Conservation (phyloP, 305 asterid genomes). For the Fraxinus paxiana region DNA sequence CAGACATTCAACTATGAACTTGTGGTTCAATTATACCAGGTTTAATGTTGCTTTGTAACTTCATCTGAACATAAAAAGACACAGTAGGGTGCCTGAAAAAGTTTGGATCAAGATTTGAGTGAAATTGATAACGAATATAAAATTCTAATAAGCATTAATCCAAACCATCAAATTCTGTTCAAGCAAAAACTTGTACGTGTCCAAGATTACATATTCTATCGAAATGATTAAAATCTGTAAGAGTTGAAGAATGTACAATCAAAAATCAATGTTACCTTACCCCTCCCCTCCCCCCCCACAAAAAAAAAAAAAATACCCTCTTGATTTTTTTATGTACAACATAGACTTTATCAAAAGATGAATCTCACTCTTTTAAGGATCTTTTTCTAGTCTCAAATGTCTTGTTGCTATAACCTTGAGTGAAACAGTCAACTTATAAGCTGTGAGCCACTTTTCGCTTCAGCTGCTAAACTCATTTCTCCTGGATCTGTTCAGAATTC, state of each 20-base stretch:
- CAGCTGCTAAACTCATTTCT: neutral
- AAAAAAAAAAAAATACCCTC: no score
- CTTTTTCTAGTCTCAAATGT: neutral
- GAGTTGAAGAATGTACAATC: slow-evolving; percentile 42
- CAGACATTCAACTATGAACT: neutral
- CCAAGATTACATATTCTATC: neutral
- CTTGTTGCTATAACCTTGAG: neutral
- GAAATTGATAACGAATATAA: neutral
- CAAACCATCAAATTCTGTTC: neutral
- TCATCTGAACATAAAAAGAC: neutral
- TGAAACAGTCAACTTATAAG: neutral
- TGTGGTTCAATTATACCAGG: neutral
- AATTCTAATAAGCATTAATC: neutral
- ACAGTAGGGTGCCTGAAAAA: neutral
- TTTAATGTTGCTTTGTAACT: neutral
- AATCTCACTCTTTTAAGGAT: slow-evolving; percentile 16
- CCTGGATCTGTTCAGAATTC: neutral
- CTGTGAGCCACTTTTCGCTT: neutral
- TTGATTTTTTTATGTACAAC: slow-evolving; percentile 24
- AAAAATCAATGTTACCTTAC: slow-evolving; percentile 25
- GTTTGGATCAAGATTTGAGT: neutral
- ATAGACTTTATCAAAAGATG: slow-evolving; percentile 27
- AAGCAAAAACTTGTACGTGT: neutral
- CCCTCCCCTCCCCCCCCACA: no score
- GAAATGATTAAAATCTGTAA: neutral